Conservation (phyloP, 192 early-diverging fungal species). For the Entomortierella lignicola region DNA sequence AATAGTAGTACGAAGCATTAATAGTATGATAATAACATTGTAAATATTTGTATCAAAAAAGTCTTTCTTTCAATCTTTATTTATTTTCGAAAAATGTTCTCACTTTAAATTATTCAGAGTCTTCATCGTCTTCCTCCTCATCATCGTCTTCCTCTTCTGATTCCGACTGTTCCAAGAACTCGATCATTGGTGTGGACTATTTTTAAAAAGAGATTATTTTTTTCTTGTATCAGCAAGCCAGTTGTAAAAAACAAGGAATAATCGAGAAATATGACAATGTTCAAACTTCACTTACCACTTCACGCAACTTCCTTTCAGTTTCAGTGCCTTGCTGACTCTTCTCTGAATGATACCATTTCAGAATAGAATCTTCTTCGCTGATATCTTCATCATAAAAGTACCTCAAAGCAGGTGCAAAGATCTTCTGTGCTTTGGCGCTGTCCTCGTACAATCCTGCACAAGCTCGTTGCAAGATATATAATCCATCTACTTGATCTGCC, state of each 20-base stretch:
- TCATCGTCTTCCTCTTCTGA: conserved; percentile 39
- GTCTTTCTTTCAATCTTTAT: no score
- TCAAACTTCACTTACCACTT: conserved; percentile 55
- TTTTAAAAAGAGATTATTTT: no score
- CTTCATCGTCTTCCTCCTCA: conserved; percentile 18
- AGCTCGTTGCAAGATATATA: conserved; percentile 60
- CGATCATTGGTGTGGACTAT: conserved; percentile 42
- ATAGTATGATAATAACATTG: neutral
- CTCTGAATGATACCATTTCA: conserved; percentile 77
- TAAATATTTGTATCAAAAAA: no score
- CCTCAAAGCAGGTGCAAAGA: conserved; percentile 71
- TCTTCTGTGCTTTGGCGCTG: conserved; percentile 42
- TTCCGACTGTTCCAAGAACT: conserved; percentile 37
- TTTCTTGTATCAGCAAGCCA: neutral
- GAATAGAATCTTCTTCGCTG: conserved; percentile 82
- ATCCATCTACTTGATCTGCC: conserved; percentile 80
- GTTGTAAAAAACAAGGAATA: neutral
- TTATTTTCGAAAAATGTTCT: neutral
- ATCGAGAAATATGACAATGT: neutral
- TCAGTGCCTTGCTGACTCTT: conserved; percentile 54
- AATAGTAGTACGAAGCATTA: no score
- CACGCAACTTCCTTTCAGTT: conserved; percentile 60
- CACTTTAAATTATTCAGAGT: no score
- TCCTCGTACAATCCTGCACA: conserved; percentile 3
- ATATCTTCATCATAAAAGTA: conserved; percentile 84